phyloP scores from a whole-genome alignment of 345 rosid genomes.

The Brassica incana region DNA sequence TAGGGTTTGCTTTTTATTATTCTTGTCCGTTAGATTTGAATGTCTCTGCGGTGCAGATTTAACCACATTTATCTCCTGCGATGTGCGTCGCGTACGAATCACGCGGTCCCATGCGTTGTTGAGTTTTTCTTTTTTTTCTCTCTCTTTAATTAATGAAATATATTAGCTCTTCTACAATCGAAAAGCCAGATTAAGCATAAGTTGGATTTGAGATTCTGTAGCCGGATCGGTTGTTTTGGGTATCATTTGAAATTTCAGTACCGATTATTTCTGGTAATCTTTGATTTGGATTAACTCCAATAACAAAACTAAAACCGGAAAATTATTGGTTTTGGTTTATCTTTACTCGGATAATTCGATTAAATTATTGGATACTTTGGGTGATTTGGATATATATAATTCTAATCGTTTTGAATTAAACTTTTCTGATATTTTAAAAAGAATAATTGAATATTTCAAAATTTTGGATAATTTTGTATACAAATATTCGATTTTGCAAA shows the following conservation, averaged over 20 bases:
- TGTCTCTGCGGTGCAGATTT: slow-evolving; percentile 19
- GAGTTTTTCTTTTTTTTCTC: not conserved
- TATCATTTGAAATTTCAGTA: not conserved
- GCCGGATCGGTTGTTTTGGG: not conserved
- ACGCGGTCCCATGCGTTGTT: slow-evolving; percentile 35
- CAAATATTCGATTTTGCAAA: too few species aligned
- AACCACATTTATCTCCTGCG: not conserved
- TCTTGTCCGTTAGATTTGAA: slow-evolving; percentile 24
- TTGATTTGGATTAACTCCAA: not conserved
- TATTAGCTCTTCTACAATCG: not conserved
- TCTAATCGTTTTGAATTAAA: too few species aligned
- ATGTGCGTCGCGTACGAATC: slow-evolving; percentile 32
- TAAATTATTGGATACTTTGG: not conserved
- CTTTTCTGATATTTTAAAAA: too few species aligned
- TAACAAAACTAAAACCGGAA: not conserved
- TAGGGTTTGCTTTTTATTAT: slow-evolving; percentile 25
- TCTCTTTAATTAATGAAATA: not conserved
- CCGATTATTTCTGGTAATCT: not conserved
- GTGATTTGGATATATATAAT: too few species aligned
- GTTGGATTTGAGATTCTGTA: not conserved
- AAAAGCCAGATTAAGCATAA: not conserved
- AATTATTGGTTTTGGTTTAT: not conserved
- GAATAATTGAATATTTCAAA: too few species aligned
- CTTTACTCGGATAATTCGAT: not conserved
- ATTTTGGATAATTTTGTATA: too few species aligned